Conservation (phyloP, 1,139 yeast species). For the Lizanozyma gosingica region DNA sequence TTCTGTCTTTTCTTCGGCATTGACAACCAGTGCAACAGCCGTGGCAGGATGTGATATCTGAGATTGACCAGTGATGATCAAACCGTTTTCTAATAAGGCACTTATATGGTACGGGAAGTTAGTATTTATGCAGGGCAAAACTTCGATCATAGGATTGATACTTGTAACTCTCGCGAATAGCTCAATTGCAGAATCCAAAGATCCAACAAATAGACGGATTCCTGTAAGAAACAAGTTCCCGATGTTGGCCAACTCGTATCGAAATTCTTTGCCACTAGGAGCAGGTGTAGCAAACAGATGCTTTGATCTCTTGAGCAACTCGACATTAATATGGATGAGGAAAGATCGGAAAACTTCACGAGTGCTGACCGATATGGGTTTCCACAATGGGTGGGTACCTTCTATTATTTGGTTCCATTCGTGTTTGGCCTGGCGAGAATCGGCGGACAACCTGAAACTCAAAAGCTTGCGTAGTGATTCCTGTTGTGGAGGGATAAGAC, state of each 20-base stretch:
- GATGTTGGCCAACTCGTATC: constrained; percentile 70
- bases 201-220: constrained; percentile 72
- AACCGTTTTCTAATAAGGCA: constrained; percentile 63
- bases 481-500: constrained; percentile 49
- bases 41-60: constrained; percentile 80
- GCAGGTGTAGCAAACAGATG: constrained; percentile 27
- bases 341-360: constrained; percentile 73
- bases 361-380: constrained; percentile 47
- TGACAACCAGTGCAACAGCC: neutral
- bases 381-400: constrained; percentile 71
- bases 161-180: constrained; percentile 60
- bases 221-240: constrained; percentile 85
- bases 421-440: constrained; percentile 43
- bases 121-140: constrained; percentile 77
- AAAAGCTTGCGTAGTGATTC: constrained; percentile 39
- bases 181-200: constrained; percentile 78
- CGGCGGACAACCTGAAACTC: constrained; percentile 52
- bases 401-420: constrained; percentile 80
- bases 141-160: constrained; percentile 45
- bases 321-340: constrained; percentile 70
- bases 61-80: constrained; percentile 83
- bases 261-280: constrained; percentile 39
- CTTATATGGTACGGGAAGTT: constrained; percentile 82
- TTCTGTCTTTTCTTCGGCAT: too few relatives aligned
- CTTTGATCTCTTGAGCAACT: constrained; percentile 61